Base-by-base conservation (phyloP, 306 rosid species). In the Delonix regia region DNA sequence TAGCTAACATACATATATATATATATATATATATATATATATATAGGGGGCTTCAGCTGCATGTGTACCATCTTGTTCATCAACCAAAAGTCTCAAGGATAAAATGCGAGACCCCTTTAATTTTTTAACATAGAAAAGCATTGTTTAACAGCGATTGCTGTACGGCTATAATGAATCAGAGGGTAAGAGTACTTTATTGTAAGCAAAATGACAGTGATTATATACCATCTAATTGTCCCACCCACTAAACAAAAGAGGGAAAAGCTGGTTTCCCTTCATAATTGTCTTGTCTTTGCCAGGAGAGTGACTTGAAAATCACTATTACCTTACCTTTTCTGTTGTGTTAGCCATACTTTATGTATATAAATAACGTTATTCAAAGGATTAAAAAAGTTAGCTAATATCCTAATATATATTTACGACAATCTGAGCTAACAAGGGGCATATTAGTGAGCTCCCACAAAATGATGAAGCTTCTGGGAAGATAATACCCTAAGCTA, bases 251-350 rank as follows among this genome's bases (percentile, higher is more conserved):
- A 48, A 51, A 51, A n/a, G 57, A n/a, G 57, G 22, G 34, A 30
- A 47, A 71, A 9, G 48, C n/a, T 52, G 60, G 64, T 34, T 52
- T 52, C 3, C 14, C 49, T n/a, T 52, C 64, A 52, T 30, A 51
- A 34, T 71, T 18, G 76, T 19, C 36, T 47, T 48, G 36, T 75
- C 53, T 74, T 59, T 72, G n/a, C 27, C 64, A 71, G 68, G 41
- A 64, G 64, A 49, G 22, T 51, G 53, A 49, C 30, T 51, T 51
- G 66, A 65, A 76, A 65, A 49, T 71, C 5, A 11, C 62, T 15
- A 7, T 57, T 25, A 16, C 38, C 44, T 53, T 10, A 28, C 47
- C 67, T 52, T 39, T 66, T 18, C 33, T 33, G 11, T 34, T 38
- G 36, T 3, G 49, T 53, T 9, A 10, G 22, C 10, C 56, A 77